Percentiles rank a stretch among this genome's conserved stretches.
Evolutionary conservation across 495 filamentous ascomycete genomes (phyloP).

Genomic region (Aspergillus coremiiformis): DNA sequence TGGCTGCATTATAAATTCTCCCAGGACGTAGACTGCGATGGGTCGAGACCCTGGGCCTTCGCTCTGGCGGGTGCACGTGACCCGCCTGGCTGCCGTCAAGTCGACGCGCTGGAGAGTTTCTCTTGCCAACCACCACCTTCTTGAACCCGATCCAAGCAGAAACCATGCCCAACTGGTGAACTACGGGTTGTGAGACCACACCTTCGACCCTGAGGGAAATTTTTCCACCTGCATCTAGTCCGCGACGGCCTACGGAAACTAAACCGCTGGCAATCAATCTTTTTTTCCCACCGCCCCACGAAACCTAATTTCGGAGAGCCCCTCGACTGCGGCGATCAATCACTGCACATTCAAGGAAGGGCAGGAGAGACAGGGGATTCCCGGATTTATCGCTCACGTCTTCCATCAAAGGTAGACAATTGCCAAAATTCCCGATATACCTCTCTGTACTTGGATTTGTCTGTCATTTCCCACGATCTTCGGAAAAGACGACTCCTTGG

Average conservation of each 20-base stretch:
- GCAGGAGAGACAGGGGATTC: background rate
- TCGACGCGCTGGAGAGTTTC: background rate
- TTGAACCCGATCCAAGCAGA: background rate
- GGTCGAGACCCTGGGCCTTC: background rate
- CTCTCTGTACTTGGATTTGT: background rate
- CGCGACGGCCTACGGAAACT: background rate
- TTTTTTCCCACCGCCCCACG: slow-evolving; percentile 26
- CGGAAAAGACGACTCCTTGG: slow-evolving; percentile 4
- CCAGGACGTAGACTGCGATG: background rate
- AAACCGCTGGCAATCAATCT: slow-evolving; percentile 3
- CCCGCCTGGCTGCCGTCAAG: background rate
- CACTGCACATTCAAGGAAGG: slow-evolving; percentile 10
- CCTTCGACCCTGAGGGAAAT: background rate
- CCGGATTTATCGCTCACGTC: background rate
- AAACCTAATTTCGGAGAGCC: slow-evolving; percentile 25
- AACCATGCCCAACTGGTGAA: background rate
- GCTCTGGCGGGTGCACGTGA: background rate
- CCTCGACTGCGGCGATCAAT: slow-evolving; percentile 25
- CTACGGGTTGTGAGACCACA: slow-evolving; percentile 6
- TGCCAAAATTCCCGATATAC: background rate
- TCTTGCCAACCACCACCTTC: background rate
- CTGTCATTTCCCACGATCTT: background rate
- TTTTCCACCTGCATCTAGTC: background rate
- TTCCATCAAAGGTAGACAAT: slow-evolving; percentile 1
- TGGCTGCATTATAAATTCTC: no score